These are phyloP conservation scores for Leccinum rimulosum DNA, from an alignment of 768 basidiomycete species.

Conservation along the genomic window DNA sequence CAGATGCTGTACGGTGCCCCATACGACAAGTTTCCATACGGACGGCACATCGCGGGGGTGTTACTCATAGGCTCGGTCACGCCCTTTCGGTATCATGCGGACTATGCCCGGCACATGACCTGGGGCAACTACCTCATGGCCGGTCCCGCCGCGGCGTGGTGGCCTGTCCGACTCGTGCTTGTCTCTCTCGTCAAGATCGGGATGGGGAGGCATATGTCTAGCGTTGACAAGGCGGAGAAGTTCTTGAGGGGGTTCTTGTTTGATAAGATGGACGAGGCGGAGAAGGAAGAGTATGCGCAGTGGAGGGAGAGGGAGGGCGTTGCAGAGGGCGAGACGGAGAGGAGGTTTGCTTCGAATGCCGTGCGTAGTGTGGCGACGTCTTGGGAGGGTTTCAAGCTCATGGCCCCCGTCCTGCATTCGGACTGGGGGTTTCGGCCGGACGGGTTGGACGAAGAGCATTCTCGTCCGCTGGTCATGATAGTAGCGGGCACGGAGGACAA, in stretches of 20 bases:
- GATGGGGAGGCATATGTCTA: conserved; percentile 37
- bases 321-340: conserved; percentile 43
- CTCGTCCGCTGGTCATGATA: conserved; percentile 44
- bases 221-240: conserved; percentile 39
- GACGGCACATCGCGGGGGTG: conserved; percentile 44
- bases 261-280: conserved; percentile 38
- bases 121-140: conserved; percentile 46
- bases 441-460: conserved; percentile 44
- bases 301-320: conserved; percentile 43
- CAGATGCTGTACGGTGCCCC: conserved; percentile 56
- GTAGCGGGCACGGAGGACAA: conserved; percentile 43
- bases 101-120: conserved; percentile 44
- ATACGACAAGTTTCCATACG: conserved; percentile 50
- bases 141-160: conserved; percentile 42
- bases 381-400: conserved; percentile 52
- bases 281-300: conserved; percentile 31
- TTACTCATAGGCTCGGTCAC: conserved; percentile 46
- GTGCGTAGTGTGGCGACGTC: conserved; percentile 46
- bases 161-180: conserved; percentile 39
- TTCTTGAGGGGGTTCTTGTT: conserved; percentile 40
- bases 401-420: conserved; percentile 41
- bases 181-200: conserved; percentile 31
- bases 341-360: conserved; percentile 40
- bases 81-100: conserved; percentile 45
- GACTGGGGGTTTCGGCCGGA: conserved; percentile 51